phyloP scores from a whole-genome alignment of 306 rosid genomes.

The Glycine soja region DNA sequence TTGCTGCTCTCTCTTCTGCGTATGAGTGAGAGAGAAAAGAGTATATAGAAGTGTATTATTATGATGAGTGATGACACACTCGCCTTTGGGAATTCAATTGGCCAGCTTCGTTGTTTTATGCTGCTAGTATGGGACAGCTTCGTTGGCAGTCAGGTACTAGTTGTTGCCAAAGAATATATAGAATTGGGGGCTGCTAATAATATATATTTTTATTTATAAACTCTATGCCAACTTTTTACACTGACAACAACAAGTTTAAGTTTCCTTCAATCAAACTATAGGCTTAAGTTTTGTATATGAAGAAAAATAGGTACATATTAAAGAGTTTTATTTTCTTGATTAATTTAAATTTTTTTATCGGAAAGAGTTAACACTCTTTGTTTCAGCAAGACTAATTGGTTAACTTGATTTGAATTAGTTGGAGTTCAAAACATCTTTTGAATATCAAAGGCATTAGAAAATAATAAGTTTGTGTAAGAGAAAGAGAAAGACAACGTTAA shows the following conservation, averaged over 20 bases:
- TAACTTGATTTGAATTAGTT: background rate
- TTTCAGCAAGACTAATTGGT: too few species aligned
- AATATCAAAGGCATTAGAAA: background rate
- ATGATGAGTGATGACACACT: constrained; percentile 21
- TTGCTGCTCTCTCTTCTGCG: constrained; percentile 32
- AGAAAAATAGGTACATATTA: background rate
- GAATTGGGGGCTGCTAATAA: constrained; percentile 43
- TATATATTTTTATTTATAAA: constrained; percentile 34
- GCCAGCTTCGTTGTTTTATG: constrained; percentile 52
- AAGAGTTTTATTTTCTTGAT: background rate
- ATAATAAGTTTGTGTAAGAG: background rate
- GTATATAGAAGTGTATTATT: constrained; percentile 44
- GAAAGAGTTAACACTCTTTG: too few species aligned
- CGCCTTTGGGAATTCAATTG: constrained; percentile 59
- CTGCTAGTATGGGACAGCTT: constrained; percentile 42
- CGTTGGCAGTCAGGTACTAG: constrained; percentile 50
- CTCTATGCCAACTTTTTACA: background rate
- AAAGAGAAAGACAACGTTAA: constrained; percentile 29
- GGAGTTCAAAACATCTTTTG: background rate
- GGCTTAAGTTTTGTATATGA: background rate
- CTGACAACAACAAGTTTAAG: background rate
- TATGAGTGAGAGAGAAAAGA: constrained; percentile 45
- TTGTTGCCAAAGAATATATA: constrained; percentile 57
- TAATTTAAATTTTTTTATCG: too few species aligned
- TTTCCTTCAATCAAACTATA: background rate